A percentile compares a stretch with the other conserved stretches of the same genome.
These are phyloP conservation scores for Candida sojae DNA, from an alignment of 1,139 yeast genomes.

Conservation along the genomic window DNA sequence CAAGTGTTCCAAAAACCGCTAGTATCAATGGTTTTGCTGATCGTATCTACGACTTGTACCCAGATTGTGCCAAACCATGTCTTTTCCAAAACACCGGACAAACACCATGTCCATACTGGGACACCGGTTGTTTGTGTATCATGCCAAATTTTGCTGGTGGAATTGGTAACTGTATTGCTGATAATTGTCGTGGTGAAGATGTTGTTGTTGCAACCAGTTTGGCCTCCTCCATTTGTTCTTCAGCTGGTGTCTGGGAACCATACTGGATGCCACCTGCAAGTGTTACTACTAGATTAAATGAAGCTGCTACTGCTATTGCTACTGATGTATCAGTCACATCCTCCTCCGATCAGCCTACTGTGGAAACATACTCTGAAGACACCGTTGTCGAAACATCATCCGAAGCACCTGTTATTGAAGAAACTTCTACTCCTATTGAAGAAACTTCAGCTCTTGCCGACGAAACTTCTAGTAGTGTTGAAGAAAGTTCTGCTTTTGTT, in stretches of 20 bases:
- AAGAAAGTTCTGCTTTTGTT: background rate
- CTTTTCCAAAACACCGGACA: constrained; percentile 26
- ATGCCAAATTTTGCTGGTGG: constrained; percentile 30
- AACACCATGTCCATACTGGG: constrained; percentile 39
- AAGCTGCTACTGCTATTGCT: constrained; percentile 27
- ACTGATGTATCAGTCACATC: background rate
- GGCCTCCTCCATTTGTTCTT: constrained; percentile 41
- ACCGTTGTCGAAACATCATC: background rate
- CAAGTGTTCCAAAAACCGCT: constrained; percentile 36
- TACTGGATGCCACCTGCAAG: constrained; percentile 41
- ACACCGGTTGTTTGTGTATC: constrained; percentile 39
- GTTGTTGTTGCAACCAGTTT: constrained; percentile 38
- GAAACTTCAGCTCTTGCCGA: background rate
- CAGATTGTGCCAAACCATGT: constrained; percentile 27
- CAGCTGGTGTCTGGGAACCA: constrained; percentile 44
- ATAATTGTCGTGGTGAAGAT: constrained; percentile 33
- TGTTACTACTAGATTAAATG: constrained; percentile 29
- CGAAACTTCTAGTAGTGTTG: too few species aligned
- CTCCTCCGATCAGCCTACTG: background rate
- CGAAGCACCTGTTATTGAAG: background rate
- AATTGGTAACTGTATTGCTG: constrained; percentile 33
- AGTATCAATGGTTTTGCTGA: constrained; percentile 40
- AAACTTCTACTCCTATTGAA: constrained; percentile 4
- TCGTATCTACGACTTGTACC: constrained; percentile 25
- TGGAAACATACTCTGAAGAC: background rate